Evolutionary conservation across 1,139 yeast species (phyloP).

Genomic region (Pichia sp.): DNA sequence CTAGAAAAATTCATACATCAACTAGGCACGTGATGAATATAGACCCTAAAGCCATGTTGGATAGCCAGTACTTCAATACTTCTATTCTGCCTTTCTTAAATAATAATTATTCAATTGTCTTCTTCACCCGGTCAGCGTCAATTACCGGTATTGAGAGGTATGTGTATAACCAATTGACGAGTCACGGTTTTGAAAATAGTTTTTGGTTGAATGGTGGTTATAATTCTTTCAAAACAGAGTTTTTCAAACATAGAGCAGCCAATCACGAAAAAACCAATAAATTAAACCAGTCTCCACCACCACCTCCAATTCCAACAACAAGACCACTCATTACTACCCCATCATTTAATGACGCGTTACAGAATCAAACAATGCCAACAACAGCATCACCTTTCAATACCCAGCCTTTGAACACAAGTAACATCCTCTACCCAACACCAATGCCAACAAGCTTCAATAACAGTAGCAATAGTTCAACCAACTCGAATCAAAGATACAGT

Average conservation of each 20-base stretch:
- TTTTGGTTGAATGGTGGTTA: slow-evolving; percentile 21
- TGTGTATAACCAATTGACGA: background rate
- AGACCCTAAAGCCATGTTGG: slow-evolving; percentile 5
- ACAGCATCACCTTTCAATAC: no score
- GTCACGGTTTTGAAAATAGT: background rate
- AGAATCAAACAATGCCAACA: no score
- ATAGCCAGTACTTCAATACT: slow-evolving; percentile 1
- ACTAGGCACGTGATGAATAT: slow-evolving; percentile 7
- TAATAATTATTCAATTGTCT: slow-evolving; percentile 8
- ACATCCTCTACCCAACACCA: background rate
- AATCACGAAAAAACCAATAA: background rate
- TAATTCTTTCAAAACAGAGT: slow-evolving; percentile 10
- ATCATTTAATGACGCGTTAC: background rate
- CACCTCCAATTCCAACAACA: slow-evolving; percentile 11
- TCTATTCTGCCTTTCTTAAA: slow-evolving; percentile 9
- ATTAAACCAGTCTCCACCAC: background rate
- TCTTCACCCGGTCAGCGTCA: slow-evolving; percentile 13
- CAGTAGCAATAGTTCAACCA: background rate
- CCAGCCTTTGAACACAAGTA: background rate
- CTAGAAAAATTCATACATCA: slow-evolving; percentile 7
- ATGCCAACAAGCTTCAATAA: no score
- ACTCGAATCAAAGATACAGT: slow-evolving; percentile 1
- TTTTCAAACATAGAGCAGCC: background rate
- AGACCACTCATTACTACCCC: background rate
- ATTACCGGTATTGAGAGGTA: slow-evolving; percentile 8